Evolutionary conservation across 345 rosid species (phyloP), one percentile per base, ranked within the genome.

Genomic region (Kandelia obovata): DNA sequence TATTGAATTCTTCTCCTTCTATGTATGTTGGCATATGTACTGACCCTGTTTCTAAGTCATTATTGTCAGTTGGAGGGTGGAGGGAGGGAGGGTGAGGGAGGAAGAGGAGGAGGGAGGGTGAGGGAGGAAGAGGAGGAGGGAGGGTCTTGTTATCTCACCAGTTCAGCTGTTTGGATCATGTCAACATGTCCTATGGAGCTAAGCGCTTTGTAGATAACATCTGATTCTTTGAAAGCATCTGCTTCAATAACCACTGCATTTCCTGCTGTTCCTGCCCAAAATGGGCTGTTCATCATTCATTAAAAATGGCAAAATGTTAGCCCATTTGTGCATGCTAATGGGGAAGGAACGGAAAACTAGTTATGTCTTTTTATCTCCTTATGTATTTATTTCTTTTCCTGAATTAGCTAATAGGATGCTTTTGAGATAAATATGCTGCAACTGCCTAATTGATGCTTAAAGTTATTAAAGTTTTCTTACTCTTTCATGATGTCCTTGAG

Each of bases 211-310:
- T 88, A 95, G 1, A 95, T 85, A 61, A 95, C 96, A 78, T 95
- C 99, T 0, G 88, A 83, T 80, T 90, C 98, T 72, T 90, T 95
- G 83, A 95, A 95, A 8, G 98, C 99, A 70, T 95, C 98, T 16
- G 98, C 99, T 68, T 95, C 99, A 20, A 95, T 90, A 10, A 85
- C 80, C 75, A 95, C 92, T 0, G 96, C 96, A 39, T 95, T 89
- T 16, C 71, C 83, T 25, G 73, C 78, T 47, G 96, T 96, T 76
- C 82, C 92, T 5, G 89, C 83, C 99, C 96, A 95, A 34, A 95
- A 88, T 30, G 94, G 58, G 72, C 98, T 91, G 88, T 67, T 73
- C 68, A 70, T 68, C 32, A 35, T 57, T 16, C 71, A 61, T 34
- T 0, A 60, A 59, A 20, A 51, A 39, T 0, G 27, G 28, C 1